These are phyloP conservation scores for Phaseolus lunatus DNA, from an alignment of 306 rosid species.

Conservation along the genomic window DNA sequence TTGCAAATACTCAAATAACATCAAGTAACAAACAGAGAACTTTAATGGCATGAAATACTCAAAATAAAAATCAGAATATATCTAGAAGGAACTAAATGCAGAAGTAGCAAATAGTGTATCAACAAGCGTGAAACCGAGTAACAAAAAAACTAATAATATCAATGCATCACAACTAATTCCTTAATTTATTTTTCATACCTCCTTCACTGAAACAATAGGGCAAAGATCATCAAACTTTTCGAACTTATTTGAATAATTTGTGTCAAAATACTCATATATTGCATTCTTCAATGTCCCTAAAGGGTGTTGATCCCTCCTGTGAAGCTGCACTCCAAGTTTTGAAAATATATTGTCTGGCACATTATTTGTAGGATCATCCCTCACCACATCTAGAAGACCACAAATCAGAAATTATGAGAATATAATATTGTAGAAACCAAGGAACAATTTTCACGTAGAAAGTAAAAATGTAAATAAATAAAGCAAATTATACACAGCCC, in stretches of 20 bases:
- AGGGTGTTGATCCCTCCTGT: constrained; percentile 87
- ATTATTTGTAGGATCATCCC: constrained; percentile 92
- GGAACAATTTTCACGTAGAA: not conserved
- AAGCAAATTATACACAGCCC: constrained; percentile 4
- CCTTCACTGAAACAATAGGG: constrained; percentile 82
- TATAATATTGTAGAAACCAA: constrained; percentile 3
- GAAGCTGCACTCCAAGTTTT: constrained; percentile 94
- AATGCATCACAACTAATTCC: constrained; percentile 20
- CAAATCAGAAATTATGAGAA: constrained; percentile 11
- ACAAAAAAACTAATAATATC: constrained; percentile 10
- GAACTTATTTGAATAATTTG: constrained; percentile 76
- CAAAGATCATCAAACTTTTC: constrained; percentile 83
- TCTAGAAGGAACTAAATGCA: constrained; percentile 20
- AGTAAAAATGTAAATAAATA: constrained; percentile 12
- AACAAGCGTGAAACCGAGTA: constrained; percentile 12
- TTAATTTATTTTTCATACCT: constrained; percentile 55
- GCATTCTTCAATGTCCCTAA: constrained; percentile 93
- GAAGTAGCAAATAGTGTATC: not conserved
- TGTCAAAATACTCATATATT: constrained; percentile 78
- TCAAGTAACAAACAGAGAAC: not conserved
- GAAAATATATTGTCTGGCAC: constrained; percentile 87
- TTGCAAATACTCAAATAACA: not conserved
- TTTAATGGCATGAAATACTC: constrained; percentile 3
- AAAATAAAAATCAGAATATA: not conserved
- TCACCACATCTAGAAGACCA: constrained; percentile 79